Evolutionary conservation across 805 yeast genomes (phyloP).

Genomic region (Blastobotrys muscicola): DNA sequence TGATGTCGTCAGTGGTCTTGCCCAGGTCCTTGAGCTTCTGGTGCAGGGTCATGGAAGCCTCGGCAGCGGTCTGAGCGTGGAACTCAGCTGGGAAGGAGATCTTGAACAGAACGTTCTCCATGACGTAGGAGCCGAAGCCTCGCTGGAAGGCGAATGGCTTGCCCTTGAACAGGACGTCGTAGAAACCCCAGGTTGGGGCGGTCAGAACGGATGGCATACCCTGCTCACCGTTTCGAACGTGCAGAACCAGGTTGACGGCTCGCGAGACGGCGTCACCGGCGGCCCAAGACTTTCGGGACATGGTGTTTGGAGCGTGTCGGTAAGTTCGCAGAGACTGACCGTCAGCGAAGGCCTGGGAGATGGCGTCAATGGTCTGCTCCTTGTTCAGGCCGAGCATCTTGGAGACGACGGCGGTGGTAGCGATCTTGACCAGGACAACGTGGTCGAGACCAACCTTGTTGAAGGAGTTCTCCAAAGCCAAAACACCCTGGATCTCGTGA

Average conservation of each 20-base stretch:
- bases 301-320: slow-evolving; percentile 57
- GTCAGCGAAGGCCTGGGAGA: slow-evolving; percentile 54
- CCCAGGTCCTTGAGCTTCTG: slow-evolving; percentile 31
- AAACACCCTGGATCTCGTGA: slow-evolving; percentile 52
- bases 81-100: slow-evolving; percentile 59
- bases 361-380: slow-evolving; percentile 45
- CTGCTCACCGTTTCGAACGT: slow-evolving; percentile 43
- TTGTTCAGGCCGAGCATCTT: slow-evolving; percentile 41
- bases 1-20: slow-evolving; percentile 40
- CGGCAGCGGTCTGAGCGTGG: slow-evolving; percentile 58
- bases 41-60: slow-evolving; percentile 43
- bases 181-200: slow-evolving; percentile 54
- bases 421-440: slow-evolving; percentile 48
- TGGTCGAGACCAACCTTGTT: slow-evolving; percentile 53
- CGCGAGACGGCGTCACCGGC: slow-evolving; percentile 56
- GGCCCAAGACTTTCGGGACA: slow-evolving; percentile 58
- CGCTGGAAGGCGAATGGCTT: slow-evolving; percentile 46
- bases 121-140: slow-evolving; percentile 45
- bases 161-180: slow-evolving; percentile 50
- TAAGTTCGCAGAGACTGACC: slow-evolving; percentile 52
- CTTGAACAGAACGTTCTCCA: slow-evolving; percentile 54
- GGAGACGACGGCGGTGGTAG: slow-evolving; percentile 52
- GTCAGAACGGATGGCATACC: slow-evolving; percentile 52
- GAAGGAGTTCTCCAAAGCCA: slow-evolving; percentile 52
- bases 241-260: slow-evolving; percentile 46